These are phyloP conservation scores for Aristolochia fimbriata DNA, from an alignment of 164 flowering plant genomes.

Conservation along the genomic window DNA sequence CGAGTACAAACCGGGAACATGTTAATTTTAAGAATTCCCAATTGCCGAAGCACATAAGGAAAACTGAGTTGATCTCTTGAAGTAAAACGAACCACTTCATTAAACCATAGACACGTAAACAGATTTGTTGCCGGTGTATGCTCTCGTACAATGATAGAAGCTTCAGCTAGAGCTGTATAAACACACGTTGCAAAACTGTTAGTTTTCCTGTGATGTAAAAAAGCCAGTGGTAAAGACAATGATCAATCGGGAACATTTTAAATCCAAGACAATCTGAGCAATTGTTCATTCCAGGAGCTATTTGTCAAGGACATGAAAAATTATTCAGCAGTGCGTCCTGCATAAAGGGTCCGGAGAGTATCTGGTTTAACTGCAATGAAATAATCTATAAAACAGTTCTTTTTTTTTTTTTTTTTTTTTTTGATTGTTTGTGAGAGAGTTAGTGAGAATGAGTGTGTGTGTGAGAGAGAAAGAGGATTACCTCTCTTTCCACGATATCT, in stretches of 20 bases:
- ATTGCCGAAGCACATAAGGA: constrained; percentile 78
- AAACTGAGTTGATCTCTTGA: constrained; percentile 95
- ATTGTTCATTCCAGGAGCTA: no score
- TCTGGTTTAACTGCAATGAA: background rate
- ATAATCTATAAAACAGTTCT: background rate
- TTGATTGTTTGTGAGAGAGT: no score
- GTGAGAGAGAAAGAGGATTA: background rate
- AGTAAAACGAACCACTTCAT: constrained; percentile 92
- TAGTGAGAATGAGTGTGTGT: no score
- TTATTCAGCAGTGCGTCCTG: no score
- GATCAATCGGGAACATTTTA: background rate
- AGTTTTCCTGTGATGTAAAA: background rate
- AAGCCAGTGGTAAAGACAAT: background rate
- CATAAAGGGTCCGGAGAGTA: no score
- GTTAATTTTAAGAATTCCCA: constrained; percentile 52
- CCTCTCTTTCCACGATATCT: constrained; percentile 93
- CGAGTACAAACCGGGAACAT: constrained; percentile 92
- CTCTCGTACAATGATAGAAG: constrained; percentile 82
- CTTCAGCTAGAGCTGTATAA: constrained; percentile 86
- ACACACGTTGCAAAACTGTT: constrained; percentile 4
- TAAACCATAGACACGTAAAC: constrained; percentile 95
- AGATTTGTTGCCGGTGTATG: constrained; percentile 70
- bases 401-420: no score
- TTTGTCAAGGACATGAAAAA: no score
- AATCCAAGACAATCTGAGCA: no score